phyloP scores from a whole-genome alignment of 2,329 filamentous ascomycete species.

The Fusarium miscanthi region DNA sequence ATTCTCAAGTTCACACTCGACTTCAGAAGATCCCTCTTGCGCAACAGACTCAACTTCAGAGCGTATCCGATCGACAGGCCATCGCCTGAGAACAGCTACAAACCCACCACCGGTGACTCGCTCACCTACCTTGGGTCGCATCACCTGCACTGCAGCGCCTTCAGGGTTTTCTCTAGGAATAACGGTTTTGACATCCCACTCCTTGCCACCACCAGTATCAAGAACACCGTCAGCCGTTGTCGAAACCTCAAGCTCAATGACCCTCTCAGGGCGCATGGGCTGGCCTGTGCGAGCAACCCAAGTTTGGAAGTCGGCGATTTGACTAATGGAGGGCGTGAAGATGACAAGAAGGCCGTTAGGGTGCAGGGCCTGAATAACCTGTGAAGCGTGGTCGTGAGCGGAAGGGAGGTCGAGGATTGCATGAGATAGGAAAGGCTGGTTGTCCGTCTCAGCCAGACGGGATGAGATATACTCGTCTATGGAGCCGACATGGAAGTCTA shows the following conservation, averaged over 20 bases:
- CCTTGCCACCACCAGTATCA: conserved; percentile 63
- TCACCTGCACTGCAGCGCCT: conserved; percentile 50
- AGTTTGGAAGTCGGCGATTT: conserved; percentile 71
- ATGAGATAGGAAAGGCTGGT: conserved; percentile 74
- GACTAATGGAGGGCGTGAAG: conserved; percentile 82
- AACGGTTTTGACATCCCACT: conserved; percentile 72
- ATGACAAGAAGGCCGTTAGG: conserved; percentile 73
- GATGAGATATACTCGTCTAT: conserved; percentile 71
- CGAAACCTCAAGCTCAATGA: conserved; percentile 66
- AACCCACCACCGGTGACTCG: conserved; percentile 56
- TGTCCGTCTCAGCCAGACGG: conserved; percentile 57
- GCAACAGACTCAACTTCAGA: conserved; percentile 9
- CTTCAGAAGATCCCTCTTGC: conserved; percentile 13
- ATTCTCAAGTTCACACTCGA: background rate
- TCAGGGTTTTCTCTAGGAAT: conserved; percentile 43
- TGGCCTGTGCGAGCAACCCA: conserved; percentile 63
- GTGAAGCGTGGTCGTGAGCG: conserved; percentile 60
- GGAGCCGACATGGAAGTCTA: conserved; percentile 79
- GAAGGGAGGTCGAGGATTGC: conserved; percentile 80
- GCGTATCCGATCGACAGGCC: conserved; percentile 36
- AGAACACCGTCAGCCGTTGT: conserved; percentile 55
- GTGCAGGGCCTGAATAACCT: conserved; percentile 67
- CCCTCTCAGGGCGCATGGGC: conserved; percentile 66
- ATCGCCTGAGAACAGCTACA: conserved; percentile 52
- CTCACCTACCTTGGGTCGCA: conserved; percentile 56